These are phyloP conservation scores for Oemleria cerasiformis DNA, from an alignment of 306 rosid species.

Conservation along the genomic window DNA sequence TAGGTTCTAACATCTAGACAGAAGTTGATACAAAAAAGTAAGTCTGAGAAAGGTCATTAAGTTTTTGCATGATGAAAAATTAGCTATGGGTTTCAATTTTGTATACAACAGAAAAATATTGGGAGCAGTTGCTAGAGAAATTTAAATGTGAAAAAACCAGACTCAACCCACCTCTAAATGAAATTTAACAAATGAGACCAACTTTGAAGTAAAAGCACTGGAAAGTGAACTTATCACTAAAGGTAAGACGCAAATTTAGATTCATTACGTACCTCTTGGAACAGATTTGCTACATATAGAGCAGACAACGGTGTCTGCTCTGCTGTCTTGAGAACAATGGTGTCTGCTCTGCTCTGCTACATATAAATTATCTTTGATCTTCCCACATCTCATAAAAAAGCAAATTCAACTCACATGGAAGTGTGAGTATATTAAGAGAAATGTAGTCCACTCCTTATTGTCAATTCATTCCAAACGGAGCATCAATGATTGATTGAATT, in stretches of 20 bases:
- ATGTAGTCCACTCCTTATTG: too few relatives aligned
- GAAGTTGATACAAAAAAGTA: not conserved
- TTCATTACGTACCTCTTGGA: conserved; percentile 62
- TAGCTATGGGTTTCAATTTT: not conserved
- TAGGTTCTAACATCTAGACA: not conserved
- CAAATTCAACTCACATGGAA: too few relatives aligned
- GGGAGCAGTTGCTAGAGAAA: not conserved
- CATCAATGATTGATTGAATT: too few relatives aligned
- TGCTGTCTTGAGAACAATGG: conserved; percentile 77
- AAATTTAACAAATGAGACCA: not conserved
- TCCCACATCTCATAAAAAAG: too few relatives aligned
- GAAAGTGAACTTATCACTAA: not conserved
- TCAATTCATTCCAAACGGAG: too few relatives aligned
- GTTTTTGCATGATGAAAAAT: not conserved
- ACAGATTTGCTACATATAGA: conserved; percentile 52
- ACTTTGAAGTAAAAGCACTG: not conserved
- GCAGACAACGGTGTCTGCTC: conserved; percentile 97
- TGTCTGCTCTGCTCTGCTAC: too few relatives aligned
- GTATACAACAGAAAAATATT: not conserved
- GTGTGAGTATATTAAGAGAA: too few relatives aligned
- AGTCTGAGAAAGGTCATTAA: not conserved
- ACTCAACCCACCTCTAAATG: not conserved
- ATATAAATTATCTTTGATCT: too few relatives aligned
- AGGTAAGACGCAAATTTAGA: not conserved
- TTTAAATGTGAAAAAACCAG: not conserved